Evolutionary conservation across 2,329 filamentous ascomycete species (phyloP), one percentile per base, ranked within the genome.

Genomic region (Sphaerulina vaccinii): DNA sequence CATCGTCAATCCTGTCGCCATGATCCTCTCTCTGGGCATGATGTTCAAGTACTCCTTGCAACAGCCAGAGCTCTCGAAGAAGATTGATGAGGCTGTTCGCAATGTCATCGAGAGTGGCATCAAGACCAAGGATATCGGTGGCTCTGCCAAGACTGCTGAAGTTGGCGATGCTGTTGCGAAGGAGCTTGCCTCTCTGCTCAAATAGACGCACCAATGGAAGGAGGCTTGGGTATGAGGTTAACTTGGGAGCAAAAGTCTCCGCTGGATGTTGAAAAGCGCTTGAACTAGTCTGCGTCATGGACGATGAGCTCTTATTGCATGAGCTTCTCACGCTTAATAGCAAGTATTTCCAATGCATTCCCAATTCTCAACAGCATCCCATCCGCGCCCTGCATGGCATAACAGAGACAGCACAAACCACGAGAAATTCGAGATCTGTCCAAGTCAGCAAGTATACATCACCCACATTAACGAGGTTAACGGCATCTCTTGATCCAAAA

Each of bases 31-130:
- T 10, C 81, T 95, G 11, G 90, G 90, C 65, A 96, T 97, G 90
- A 88, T 99, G 86, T 81, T 96, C 66, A 86, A 90, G 68, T 97
- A 96, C 79, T 96, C 90, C 11, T 82, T 97, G 53, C 83, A 84
- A 65, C 82, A 91, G 60, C 84, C 87, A 23, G 79, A 83, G 44
- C 86, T 96, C 72, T 87, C 91, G 27, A 79, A 82, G 55, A 83
- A 85, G 43, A 83, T 96, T 57, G 90, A 96, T 74, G 79, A 84
- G 54, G 90, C 91, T 3, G 90, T 96, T 44, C 81, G 82, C 68
- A 82, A 79, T 49, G 86, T 88, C 45, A 86, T 96, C 58, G 90
- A 96, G 70, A 80, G 77, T 49, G 89, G 89, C 29, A 72, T 91
- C 41, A 79, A 84, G 57, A 96, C 92, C 13, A 86, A 82, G 69